A percentile compares a stretch with the other conserved stretches of the same genome.
Evolutionary conservation across 2,329 filamentous ascomycete species (phyloP).

Genomic region (Fusarium sororula): DNA sequence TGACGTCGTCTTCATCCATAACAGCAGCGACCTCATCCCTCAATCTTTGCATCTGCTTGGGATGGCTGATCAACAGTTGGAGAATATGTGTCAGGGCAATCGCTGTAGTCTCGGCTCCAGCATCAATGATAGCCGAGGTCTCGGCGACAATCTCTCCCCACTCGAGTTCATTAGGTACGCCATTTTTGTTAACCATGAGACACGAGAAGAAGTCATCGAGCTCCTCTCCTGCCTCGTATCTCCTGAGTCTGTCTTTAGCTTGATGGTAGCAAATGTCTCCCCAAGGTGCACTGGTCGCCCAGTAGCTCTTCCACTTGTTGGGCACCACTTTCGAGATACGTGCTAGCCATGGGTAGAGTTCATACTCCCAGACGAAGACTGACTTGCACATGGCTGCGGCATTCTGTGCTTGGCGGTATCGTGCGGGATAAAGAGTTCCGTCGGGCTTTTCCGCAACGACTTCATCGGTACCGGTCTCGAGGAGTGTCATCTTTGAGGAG

Average conservation of each 20-base stretch:
- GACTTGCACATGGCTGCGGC: constrained; percentile 60
- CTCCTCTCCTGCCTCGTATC: constrained; percentile 56
- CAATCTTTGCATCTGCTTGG: constrained; percentile 49
- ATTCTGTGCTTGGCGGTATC: constrained; percentile 60
- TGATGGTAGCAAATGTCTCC: constrained; percentile 52
- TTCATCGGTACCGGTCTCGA: constrained; percentile 59
- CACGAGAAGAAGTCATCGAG: constrained; percentile 67
- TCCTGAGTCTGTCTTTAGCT: constrained; percentile 41
- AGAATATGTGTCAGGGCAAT: constrained; percentile 62
- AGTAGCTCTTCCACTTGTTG: constrained; percentile 45
- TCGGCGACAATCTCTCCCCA: constrained; percentile 68
- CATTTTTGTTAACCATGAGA: constrained; percentile 60
- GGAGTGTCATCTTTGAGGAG: constrained; percentile 59
- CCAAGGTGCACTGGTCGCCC: constrained; percentile 48
- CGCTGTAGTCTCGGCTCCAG: constrained; percentile 61
- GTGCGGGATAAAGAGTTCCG: constrained; percentile 55
- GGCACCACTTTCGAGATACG: constrained; percentile 59
- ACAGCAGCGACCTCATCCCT: constrained; percentile 56
- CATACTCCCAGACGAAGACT: constrained; percentile 59
- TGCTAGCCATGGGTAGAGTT: constrained; percentile 58
- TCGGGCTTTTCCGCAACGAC: constrained; percentile 54
- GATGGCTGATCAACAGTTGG: constrained; percentile 60
- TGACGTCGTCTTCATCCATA: constrained; percentile 52
- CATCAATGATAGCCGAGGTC: constrained; percentile 61
- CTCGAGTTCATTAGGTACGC: constrained; percentile 52